Evolutionary conservation across 2,329 filamentous ascomycete genomes (phyloP).

Genomic region (Teratosphaeria gauchensis): DNA sequence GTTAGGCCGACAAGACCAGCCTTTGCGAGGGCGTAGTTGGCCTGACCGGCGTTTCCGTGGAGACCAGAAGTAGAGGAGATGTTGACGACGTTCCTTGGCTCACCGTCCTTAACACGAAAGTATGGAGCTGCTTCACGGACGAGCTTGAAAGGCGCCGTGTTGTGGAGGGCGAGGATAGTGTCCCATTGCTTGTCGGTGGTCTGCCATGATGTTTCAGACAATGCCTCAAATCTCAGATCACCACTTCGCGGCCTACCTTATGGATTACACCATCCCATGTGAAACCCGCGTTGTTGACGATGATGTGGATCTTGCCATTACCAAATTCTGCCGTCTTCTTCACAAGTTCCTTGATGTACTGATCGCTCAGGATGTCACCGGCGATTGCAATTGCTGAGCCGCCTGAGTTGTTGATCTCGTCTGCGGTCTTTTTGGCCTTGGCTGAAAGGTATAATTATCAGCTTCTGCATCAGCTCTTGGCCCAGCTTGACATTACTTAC

Average conservation of each 20-base stretch:
- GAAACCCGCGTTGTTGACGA: slow-evolving; percentile 86
- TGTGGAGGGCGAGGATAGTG: slow-evolving; percentile 74
- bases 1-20: slow-evolving; percentile 73
- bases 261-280: slow-evolving; percentile 91
- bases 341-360: slow-evolving; percentile 64
- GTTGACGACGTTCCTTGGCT: slow-evolving; percentile 70
- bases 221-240: neutral
- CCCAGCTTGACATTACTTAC: slow-evolving; percentile 32
- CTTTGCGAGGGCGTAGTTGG: slow-evolving; percentile 80
- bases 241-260: slow-evolving; percentile 42
- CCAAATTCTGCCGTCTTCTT: slow-evolving; percentile 70
- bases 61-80: slow-evolving; percentile 74
- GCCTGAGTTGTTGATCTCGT: slow-evolving; percentile 57
- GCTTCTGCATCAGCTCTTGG: neutral
- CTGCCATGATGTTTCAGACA: slow-evolving; percentile 21
- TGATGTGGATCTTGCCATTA: slow-evolving; percentile 77
- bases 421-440: slow-evolving; percentile 60
- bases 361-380: slow-evolving; percentile 65
- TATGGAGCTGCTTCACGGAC: slow-evolving; percentile 71
- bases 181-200: slow-evolving; percentile 89
- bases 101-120: slow-evolving; percentile 78
- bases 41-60: slow-evolving; percentile 82
- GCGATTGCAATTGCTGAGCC: slow-evolving; percentile 62
- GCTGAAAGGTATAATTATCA: slow-evolving; percentile 31
- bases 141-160: slow-evolving; percentile 76